Conservation (phyloP, 1,284 basidiomycete species). For the Porogramme epimiltina region DNA sequence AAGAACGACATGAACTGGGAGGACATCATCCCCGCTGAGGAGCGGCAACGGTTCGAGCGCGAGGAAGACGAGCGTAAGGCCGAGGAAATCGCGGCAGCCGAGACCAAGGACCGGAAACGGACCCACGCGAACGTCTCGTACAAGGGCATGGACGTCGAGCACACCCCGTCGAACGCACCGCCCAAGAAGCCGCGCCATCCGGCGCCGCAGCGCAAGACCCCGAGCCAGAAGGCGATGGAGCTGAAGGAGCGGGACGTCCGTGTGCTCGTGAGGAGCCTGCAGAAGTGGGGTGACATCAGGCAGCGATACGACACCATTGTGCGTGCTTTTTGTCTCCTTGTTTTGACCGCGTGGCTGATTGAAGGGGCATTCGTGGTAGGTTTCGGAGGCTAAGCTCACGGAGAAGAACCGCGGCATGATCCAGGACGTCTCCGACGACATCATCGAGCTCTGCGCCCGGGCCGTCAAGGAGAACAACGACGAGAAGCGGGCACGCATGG, state of each 20-base stretch:
- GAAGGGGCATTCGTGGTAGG: conserved; percentile 44
- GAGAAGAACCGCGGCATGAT: conserved; percentile 96
- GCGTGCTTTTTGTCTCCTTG: conserved; percentile 36
- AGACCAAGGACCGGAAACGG: conserved; percentile 78
- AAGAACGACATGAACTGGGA: conserved; percentile 99
- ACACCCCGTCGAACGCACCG: conserved; percentile 57
- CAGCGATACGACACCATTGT: conserved; percentile 94
- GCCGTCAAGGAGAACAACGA: conserved; percentile 87
- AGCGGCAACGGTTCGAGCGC: conserved; percentile 84
- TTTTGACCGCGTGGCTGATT: conserved; percentile 1
- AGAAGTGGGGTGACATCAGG: conserved; percentile 97
- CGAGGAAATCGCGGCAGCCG: conserved; percentile 66
- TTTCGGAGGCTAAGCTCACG: conserved; percentile 89
- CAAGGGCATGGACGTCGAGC: conserved; percentile 89
- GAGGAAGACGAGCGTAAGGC: conserved; percentile 79
- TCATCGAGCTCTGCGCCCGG: conserved; percentile 83
- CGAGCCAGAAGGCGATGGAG: conserved; percentile 92
- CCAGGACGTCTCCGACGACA: conserved; percentile 89
- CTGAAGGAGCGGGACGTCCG: conserved; percentile 97
- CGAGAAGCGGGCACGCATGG: conserved; percentile 74
- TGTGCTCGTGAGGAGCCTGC: conserved; percentile 92
- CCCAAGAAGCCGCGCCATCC: conserved; percentile 74
- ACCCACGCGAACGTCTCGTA: conserved; percentile 87
- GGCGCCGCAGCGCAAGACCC: conserved; percentile 77
- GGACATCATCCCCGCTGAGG: conserved; percentile 96